Evolutionary conservation across 331 rosid species (phyloP), one percentile per base, ranked within the genome.

Genomic region (Pyrus hybrid): DNA sequence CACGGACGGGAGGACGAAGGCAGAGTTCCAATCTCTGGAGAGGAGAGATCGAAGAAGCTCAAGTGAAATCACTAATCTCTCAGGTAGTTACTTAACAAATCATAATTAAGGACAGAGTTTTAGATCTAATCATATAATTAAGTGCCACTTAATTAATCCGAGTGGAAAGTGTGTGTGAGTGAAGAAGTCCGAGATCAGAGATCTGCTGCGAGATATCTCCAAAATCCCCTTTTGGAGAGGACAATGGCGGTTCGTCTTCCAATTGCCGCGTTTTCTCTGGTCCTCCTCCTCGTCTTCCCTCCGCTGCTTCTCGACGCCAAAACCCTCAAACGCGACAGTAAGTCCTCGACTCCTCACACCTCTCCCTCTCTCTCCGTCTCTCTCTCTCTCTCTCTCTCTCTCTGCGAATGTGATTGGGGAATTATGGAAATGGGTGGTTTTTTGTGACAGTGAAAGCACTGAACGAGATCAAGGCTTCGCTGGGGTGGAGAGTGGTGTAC

Each of bases 401-500:
- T 73, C 12, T 61, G 23, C 28, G 4, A 26, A 43, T 77, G 75
- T 51, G 13, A 22, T 22, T 53, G 5, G 60, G 69, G 71, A 75
- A 54, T 18, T 30, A 67, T 10, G 20, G 8, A 20, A 21, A 54
- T 61, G 67, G 63, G 43, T 2, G 37, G 53, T 22, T 43, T 71
- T 20, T 51, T 71, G 37, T 25, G 67, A 75, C 87, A 94, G 99
- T 94, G 78, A 94, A 94, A 83, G 99, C 99, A 35, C 76, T 94
- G 90, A 94, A 90, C 67, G 99, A 94, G 91, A 94, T 94, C 81
- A 92, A 94, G 86, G 99, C 99, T 3, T 94, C 97, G 6, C 88
- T 94, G 28, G 99, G 97, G 2, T 94, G 99, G 99, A 90, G 99
- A 76, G 99, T 94, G 74, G 97, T 92, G 74, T 94, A 94, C 82